Percentiles rank a stretch among this genome's conserved stretches.
Evolutionary conservation across 768 basidiomycete species (phyloP).

Genomic region (Guyanaporus albipodus): DNA sequence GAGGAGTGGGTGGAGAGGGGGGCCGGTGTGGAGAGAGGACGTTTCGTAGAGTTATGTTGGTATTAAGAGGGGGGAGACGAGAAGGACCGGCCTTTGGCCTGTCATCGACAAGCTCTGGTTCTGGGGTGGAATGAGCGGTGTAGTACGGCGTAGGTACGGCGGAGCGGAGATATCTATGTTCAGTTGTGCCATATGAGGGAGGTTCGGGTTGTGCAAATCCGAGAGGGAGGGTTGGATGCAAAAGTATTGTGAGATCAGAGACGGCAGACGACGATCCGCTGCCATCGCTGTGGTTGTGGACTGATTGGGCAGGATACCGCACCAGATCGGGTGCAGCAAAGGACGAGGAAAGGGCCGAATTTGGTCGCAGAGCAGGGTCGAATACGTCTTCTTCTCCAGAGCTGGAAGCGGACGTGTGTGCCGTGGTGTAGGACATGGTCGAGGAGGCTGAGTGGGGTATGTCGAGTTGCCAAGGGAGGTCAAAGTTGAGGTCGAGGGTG

Average conservation of each 20-base stretch:
- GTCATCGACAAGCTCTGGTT: slow-evolving; percentile 18
- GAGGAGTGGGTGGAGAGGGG: slow-evolving; percentile 27
- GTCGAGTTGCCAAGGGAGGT: slow-evolving; percentile 16
- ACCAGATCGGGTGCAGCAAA: slow-evolving; percentile 1
- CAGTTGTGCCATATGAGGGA: slow-evolving; percentile 7
- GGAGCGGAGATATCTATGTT: slow-evolving; percentile 20
- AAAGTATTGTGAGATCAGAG: slow-evolving; percentile 22
- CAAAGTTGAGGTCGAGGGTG: slow-evolving; percentile 24
- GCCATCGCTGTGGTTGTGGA: neutral
- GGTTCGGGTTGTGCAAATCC: slow-evolving; percentile 13
- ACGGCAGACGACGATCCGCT: slow-evolving; percentile 15
- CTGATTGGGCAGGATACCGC: slow-evolving; percentile 1
- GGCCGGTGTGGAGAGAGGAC: slow-evolving; percentile 9
- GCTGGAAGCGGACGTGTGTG: slow-evolving; percentile 8
- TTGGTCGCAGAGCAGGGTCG: slow-evolving; percentile 2
- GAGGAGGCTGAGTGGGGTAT: slow-evolving; percentile 16
- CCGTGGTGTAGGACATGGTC: slow-evolving; percentile 23
- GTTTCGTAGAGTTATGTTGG: slow-evolving; percentile 10
- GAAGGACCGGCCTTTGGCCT: slow-evolving; percentile 26
- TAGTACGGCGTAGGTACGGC: slow-evolving; percentile 30
- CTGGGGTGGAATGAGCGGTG: slow-evolving; percentile 30
- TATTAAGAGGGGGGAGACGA: slow-evolving; percentile 23
- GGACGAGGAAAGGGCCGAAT: slow-evolving; percentile 7
- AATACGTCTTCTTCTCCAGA: slow-evolving; percentile 10
- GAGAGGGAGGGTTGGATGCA: slow-evolving; percentile 6